Evolutionary conservation across 805 yeast species (phyloP), one percentile per base, ranked within the genome.

Genomic region (Saccharomycopsis guyanensis): DNA sequence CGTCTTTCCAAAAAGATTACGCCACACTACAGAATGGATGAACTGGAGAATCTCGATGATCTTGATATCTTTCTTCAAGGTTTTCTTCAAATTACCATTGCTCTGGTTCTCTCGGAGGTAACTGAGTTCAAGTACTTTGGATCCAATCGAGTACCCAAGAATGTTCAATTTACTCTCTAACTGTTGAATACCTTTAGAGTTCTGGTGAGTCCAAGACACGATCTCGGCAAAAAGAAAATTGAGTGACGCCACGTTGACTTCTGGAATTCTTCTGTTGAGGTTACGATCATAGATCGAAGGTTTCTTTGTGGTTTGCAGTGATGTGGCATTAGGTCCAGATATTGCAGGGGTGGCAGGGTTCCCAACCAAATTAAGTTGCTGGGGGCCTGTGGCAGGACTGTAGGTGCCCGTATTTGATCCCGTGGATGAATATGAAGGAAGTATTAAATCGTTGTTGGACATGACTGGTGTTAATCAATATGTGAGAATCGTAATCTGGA

Each of bases 71-170:
- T 94, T 72, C 56, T 79, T 81, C 18, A 82, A 78, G 23, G 73
- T 66, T 55, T 70, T 70, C 32, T 49, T 54, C 62, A 57, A 46
- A 31, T 45, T 50, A 18, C 42, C 29, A 41, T 48, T 48, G 19
- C 19, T 15, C 12, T 33, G 37, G 29, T 88, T 86, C 45, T 80
- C 87, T 48, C 95, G 67, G 38, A 82, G 57, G 31, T 83, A 78
- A 5, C 77, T 68, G 51, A 87, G 66, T 58, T 87, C 95, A 29
- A 86, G 63, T 53, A 75, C 70, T 52, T 86, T 74, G 46, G 77
- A 74, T 2, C 96, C 96, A 34, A 87, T 75, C 34, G 78, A 78
- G 59, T 86, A 85, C 0, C 96, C 96, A 37, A 84, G 64, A 8
- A 79, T 75, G 59, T 82, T 86, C 42, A 86, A 69, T 44, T 80